A percentile compares a stretch with the other conserved stretches of the same genome.
Conservation (phyloP, 192 early-diverging fungal genomes). For the Gonapodya prolifera region DNA sequence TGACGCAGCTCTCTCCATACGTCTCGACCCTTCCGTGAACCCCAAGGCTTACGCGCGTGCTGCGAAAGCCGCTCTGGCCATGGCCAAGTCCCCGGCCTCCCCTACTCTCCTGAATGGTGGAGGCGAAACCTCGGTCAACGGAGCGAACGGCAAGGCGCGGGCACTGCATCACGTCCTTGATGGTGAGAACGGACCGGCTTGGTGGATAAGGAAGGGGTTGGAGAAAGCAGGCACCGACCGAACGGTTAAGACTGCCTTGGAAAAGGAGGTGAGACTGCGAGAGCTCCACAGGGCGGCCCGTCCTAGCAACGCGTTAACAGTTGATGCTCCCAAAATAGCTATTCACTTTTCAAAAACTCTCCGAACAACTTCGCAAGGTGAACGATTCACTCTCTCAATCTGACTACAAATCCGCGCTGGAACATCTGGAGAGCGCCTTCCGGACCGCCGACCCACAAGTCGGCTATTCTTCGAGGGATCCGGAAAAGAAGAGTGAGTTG, state of each 20-base stretch:
- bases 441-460: neutral
- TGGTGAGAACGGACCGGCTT: conserved; percentile 1
- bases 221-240: neutral
- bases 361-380: neutral
- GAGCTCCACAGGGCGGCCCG: neutral
- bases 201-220: conserved; percentile 4
- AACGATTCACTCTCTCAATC: neutral
- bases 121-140: neutral
- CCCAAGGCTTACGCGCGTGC: conserved; percentile 54
- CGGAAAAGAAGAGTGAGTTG: neutral
- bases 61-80: conserved; percentile 56
- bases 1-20: conserved; percentile 48
- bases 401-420: neutral
- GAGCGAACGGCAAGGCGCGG: neutral
- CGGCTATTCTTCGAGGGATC: neutral
- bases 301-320: too few relatives aligned
- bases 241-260: neutral
- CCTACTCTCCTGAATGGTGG: neutral
- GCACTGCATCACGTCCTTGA: neutral
- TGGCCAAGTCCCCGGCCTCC: conserved; percentile 32
- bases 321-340: too few relatives aligned
- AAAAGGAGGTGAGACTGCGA: conserved; percentile 2
- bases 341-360: neutral
- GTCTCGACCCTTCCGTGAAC: conserved; percentile 36
- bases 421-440: neutral